A percentile compares a stretch with the other conserved stretches of the same genome.
These are phyloP conservation scores for Petrea volubilis DNA, from an alignment of 257 asterid genomes.

Conservation along the genomic window DNA sequence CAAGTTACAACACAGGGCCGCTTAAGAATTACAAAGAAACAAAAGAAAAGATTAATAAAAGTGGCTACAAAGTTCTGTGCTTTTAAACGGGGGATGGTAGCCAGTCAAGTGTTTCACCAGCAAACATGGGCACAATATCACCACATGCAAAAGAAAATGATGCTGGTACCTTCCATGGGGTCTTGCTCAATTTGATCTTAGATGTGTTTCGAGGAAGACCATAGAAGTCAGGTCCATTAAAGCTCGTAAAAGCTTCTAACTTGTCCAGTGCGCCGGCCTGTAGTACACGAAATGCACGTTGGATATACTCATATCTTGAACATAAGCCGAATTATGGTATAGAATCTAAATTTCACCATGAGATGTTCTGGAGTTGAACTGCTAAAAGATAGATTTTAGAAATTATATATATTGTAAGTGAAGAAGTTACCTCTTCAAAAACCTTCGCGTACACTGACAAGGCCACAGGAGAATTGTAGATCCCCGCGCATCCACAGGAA, in stretches of 20 bases:
- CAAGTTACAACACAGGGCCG: neutral
- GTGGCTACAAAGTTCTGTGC: neutral
- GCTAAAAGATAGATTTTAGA: neutral
- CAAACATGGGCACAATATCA: slow-evolving; percentile 82
- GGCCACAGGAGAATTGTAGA: slow-evolving; percentile 91
- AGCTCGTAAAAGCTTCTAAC: slow-evolving; percentile 89
- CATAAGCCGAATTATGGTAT: neutral
- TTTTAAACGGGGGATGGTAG: slow-evolving; percentile 42
- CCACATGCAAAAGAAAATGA: slow-evolving; percentile 67
- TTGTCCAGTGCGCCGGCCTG: slow-evolving; percentile 88
- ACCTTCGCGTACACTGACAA: slow-evolving; percentile 87
- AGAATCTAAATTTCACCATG: too few relatives aligned
- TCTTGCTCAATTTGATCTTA: slow-evolving; percentile 60
- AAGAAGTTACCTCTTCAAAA: slow-evolving; percentile 78
- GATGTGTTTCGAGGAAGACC: slow-evolving; percentile 80
- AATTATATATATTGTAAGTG: neutral
- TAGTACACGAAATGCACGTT: neutral
- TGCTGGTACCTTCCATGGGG: slow-evolving; percentile 77
- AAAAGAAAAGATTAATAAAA: neutral
- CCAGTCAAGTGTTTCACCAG: slow-evolving; percentile 87
- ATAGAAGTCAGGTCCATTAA: slow-evolving; percentile 91
- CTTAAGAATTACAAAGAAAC: neutral
- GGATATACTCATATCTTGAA: neutral
- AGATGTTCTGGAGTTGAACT: too few relatives aligned
- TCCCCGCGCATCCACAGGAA: slow-evolving; percentile 93